Evolutionary conservation across 2,329 filamentous ascomycete genomes (phyloP), one percentile per base, ranked within the genome.

Genomic region (Colletotrichum musae): DNA sequence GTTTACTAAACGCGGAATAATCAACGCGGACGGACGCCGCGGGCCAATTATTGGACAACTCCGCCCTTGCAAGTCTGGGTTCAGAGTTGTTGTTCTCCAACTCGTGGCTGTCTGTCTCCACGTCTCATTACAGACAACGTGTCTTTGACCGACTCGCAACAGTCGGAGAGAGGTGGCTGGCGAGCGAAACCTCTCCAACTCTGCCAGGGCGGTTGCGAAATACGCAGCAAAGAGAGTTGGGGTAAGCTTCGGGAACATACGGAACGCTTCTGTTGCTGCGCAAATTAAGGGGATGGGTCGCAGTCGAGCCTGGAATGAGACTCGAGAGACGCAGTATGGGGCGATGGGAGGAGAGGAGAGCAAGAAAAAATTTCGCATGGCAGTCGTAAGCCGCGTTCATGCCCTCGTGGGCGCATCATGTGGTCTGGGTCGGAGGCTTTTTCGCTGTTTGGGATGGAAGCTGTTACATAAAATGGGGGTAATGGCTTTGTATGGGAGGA

Each of bases 381-480:
- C 47, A 41, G 47, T 41, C 47, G 21, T 45, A 51, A 52, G 18
- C n/a, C 45, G 24, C 28, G 12, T 52, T 41, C 47, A 10, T 32
- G 28, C 26, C 18, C 9, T 43, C 18, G 58, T 43, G 47, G 45
- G 48, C 15, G 58, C 45, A 60, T 60, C 58, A 51, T 51, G 58
- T 60, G 47, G 58, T 24, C 58, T 60, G 18, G 7, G 32, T 60
- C 58, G 58, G 47, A 36, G 58, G 47, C 58, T 60, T 60, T 60
- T 52, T 43, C 58, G 58, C 58, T 60, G 58, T 43, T 18, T 60
- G 47, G 18, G 47, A 18, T 26, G 47, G 58, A 60, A 41, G 47
- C 47, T 45, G 21, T 60, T 60, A 60, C 47, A 47, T 60, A 60
- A 60, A 60, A 60, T 60, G 58, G 58, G 58, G 58, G 58, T 60